phyloP scores from a whole-genome alignment of 108 stramenopile genomes.

The Nitzschia sp. region DNA sequence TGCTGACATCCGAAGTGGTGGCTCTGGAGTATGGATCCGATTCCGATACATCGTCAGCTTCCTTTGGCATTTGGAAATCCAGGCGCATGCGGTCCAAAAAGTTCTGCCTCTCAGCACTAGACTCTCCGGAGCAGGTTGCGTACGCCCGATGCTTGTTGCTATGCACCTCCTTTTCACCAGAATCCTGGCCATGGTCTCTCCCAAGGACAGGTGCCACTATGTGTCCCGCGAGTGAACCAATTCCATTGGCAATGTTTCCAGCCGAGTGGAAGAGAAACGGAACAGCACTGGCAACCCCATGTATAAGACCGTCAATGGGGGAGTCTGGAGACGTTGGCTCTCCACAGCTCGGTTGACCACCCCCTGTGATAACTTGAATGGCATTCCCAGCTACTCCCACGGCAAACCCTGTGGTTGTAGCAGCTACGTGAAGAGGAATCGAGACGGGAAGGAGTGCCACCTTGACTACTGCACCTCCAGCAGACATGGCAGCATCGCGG shows the following conservation, averaged over 20 bases:
- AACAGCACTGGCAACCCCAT: conserved; percentile 19
- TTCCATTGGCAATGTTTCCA: conserved; percentile 5
- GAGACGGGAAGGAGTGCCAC: conserved; percentile 44
- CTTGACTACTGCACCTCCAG: conserved; percentile 32
- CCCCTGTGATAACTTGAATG: conserved; percentile 13
- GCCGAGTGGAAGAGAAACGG: conserved; percentile 20
- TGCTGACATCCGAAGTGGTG: conserved; percentile 15
- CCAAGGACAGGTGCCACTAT: conserved; percentile 5
- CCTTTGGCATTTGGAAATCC: conserved; percentile 18
- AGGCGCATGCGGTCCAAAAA: conserved; percentile 42
- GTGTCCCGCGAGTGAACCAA: conserved; percentile 1
- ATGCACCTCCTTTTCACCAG: not conserved
- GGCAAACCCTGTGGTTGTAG: conserved; percentile 28
- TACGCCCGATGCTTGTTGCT: not conserved
- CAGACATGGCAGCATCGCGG: conserved; percentile 16
- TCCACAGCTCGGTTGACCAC: conserved; percentile 2
- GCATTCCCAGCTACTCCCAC: conserved; percentile 18
- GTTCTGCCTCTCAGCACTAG: conserved; percentile 16
- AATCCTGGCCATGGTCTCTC: not conserved
- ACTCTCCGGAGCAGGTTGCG: conserved; percentile 13
- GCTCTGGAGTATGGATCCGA: not conserved
- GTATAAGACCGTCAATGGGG: conserved; percentile 21
- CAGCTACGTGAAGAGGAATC: conserved; percentile 40
- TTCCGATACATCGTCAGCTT: not conserved
- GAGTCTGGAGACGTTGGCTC: not conserved